Base-by-base conservation (phyloP, 2,329 filamentous ascomycete genomes). In the Aspergillus spinulosporus region DNA sequence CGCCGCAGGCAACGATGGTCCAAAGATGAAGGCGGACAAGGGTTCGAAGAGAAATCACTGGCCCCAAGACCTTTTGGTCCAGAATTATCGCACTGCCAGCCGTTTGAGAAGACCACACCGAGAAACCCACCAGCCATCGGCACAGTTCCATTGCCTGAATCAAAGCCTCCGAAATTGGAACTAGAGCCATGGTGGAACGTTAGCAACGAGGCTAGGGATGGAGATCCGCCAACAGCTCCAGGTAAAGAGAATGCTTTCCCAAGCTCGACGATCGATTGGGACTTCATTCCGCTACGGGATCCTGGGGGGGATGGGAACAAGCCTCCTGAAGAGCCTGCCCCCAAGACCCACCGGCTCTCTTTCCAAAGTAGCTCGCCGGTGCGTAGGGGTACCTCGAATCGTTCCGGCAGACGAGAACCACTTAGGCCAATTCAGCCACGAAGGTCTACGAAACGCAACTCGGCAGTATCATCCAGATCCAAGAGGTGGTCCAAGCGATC, bases 401-500 rank as follows among this genome's bases (percentile, higher is more conserved):
- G 67, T 44, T 69, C 72, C 14, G 64, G 52, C 37, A 68, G 64
- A 54, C 63, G 72, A 31, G 71, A 74, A 48, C 72, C 73, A 4
- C 63, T 75, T 43, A 72, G 68, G 49, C 42, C 69, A 1, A 72
- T 72, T 26, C 71, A 74, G 42, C 65, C 69, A n/a, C 62, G 71
- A 36, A 64, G 68, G 29, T 68, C 71, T 4, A 59, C 71, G 48
- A 74, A 74, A 56, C 66, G 72, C 34, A 71, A 72, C 21, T 74
- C 72, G 2, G 61, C 67, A 2, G 61, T 68, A 29, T 73, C 71
- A 14, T 68, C 69, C 4, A 66, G 68, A 32, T 74, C 72, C 2
- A 73, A 64, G 47, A 60, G 72, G 40, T 66, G 70, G 57, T 75
- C 73, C 0, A 72, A 67, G 53, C 70, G 71, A 21, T 74, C 72